Evolutionary conservation across 352 stramenopile genomes (phyloP), one percentile per base, ranked within the genome.

Genomic region (Phytophthora tubulina): DNA sequence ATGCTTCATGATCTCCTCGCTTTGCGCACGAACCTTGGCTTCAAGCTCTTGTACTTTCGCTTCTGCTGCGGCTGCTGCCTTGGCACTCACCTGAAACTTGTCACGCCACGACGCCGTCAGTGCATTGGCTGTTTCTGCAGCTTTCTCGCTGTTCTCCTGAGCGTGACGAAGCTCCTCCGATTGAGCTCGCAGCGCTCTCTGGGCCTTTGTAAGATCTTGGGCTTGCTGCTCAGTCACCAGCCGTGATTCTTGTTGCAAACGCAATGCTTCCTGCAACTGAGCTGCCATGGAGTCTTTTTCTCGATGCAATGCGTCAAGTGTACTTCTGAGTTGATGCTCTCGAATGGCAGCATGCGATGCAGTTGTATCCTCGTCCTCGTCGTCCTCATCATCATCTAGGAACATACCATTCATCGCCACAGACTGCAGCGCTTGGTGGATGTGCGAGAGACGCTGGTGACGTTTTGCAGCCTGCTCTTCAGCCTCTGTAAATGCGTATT

Each of bases 231-330:
- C 82, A 39, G 77, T 77, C 11, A 57, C 58, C 35, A 76, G 60
- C 2, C 82, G 54, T 57, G 84, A 75, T 35, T 90, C 77, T 42
- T 80, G 79, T 55, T 91, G 77, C 32, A 75, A 53, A 11, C 74
- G 75, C 21, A 86, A 46, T n/a, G 88, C 82, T 36, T 91, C 86
- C 33, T 90, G 73, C 11, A 92, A 52, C 49, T 93, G 86, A n/a
- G 38, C 62, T 10, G 85, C 60, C n/a, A 91, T 68, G 59, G 84
- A 76, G 2, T 67, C 63, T 32, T 92, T 92, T 65, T 93, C 86
- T 44, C 82, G 89, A 63, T 87, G 79, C 15, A 92, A 66, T 8
- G 79, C 78, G 0, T 90, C 79, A 6, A 91, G 76, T 9, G 79
- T 85, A 15, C 68, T 80, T 41, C 74, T 82, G 27, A 93, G 64